Conservation (phyloP, 257 asterid genomes). For the Parsonsia alboflavescens region DNA sequence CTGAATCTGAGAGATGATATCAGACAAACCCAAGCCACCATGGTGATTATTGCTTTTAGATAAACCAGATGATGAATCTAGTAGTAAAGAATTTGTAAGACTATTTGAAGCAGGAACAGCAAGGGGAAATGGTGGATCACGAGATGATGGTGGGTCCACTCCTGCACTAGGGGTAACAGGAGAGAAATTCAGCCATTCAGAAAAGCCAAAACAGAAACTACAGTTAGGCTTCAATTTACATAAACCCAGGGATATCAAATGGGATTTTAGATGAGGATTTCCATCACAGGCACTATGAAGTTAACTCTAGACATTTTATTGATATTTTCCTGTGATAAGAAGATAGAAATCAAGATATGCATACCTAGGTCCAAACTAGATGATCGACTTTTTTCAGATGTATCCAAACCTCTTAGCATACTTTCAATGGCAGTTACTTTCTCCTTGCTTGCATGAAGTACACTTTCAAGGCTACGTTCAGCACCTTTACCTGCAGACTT, state of each 20-base stretch:
- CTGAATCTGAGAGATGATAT: constrained; percentile 88
- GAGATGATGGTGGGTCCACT: constrained; percentile 98
- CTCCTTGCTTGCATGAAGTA: constrained; percentile 91
- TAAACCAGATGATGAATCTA: constrained; percentile 51
- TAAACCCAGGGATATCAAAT: constrained; percentile 8
- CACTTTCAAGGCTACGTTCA: constrained; percentile 96
- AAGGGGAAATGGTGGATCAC: constrained; percentile 97
- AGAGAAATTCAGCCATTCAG: constrained; percentile 49
- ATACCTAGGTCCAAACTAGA: constrained; percentile 99
- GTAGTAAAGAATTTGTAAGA: constrained; percentile 45
- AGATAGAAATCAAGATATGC: constrained; percentile 27
- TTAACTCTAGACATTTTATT: neutral
- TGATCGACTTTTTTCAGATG: constrained; percentile 74
- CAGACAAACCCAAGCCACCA: constrained; percentile 85
- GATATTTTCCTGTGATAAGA: constrained; percentile 3
- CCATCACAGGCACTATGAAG: neutral
- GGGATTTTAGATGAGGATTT: neutral
- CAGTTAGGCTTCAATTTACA: constrained; percentile 10
- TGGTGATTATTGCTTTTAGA: constrained; percentile 70
- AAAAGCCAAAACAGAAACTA: constrained; percentile 19
- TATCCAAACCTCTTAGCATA: constrained; percentile 85
- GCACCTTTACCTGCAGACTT: constrained; percentile 58
- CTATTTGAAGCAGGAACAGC: constrained; percentile 94
- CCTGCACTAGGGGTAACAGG: constrained; percentile 93
- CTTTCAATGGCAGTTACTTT: constrained; percentile 97